phyloP scores from a whole-genome alignment of 345 rosid genomes.

The Populus deltoides region DNA sequence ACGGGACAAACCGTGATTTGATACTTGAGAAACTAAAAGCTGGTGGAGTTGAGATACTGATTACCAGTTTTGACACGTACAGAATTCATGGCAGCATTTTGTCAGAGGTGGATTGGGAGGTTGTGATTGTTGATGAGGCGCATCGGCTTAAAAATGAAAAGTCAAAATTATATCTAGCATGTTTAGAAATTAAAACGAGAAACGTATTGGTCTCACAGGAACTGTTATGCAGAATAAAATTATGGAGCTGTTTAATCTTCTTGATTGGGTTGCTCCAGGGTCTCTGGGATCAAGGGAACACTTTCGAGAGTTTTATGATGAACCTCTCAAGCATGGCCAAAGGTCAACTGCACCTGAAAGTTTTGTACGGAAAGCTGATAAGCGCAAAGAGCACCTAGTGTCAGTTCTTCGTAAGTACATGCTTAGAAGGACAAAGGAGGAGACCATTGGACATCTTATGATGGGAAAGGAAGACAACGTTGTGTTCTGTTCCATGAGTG shows the following conservation, averaged over 20 bases:
- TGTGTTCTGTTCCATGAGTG: conserved; percentile 91
- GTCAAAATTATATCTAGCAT: conserved; percentile 81
- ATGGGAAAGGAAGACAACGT: conserved; percentile 99
- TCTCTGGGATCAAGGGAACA: conserved; percentile 86
- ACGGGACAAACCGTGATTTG: conserved; percentile 74
- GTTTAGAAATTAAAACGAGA: conserved; percentile 52
- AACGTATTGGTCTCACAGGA: conserved; percentile 83
- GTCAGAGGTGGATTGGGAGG: conserved; percentile 73
- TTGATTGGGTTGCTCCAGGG: conserved; percentile 88
- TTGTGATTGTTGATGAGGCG: conserved; percentile 88
- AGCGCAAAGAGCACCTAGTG: conserved; percentile 76
- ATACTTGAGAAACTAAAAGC: conserved; percentile 72
- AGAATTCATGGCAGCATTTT: conserved; percentile 72
- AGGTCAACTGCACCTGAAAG: conserved; percentile 77
- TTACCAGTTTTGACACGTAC: conserved; percentile 81
- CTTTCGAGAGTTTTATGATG: conserved; percentile 79
- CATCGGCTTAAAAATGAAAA: conserved; percentile 89
- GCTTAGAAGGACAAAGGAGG: conserved; percentile 94
- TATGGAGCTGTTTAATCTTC: conserved; percentile 81
- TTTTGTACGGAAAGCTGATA: conserved; percentile 68
- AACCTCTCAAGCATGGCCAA: conserved; percentile 89
- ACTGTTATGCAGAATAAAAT: conserved; percentile 93
- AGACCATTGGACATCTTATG: conserved; percentile 93
- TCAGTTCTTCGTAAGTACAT: conserved; percentile 65
- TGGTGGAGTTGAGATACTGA: conserved; percentile 60